These are phyloP conservation scores for Colletotrichum sp. DNA, from an alignment of 2,329 filamentous ascomycete genomes.

Conservation along the genomic window DNA sequence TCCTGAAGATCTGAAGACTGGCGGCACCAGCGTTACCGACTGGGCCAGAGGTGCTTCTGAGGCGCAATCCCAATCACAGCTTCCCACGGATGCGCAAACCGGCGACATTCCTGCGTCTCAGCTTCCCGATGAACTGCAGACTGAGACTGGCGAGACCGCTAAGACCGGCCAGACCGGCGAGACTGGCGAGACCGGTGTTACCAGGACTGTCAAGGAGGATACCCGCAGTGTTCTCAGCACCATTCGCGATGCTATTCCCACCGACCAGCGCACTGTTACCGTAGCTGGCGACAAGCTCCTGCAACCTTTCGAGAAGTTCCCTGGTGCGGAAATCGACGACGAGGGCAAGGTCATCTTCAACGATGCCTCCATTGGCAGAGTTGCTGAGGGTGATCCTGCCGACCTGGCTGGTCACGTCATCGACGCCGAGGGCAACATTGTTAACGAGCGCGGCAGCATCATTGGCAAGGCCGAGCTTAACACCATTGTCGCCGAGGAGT, in stretches of 20 bases:
- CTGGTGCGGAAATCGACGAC: slow-evolving; percentile 38
- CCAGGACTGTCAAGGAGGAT: slow-evolving; percentile 13
- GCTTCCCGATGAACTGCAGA: background rate
- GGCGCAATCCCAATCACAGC: background rate
- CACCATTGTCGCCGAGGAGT: slow-evolving; percentile 34
- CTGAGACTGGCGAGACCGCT: background rate
- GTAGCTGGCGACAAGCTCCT: slow-evolving; percentile 18
- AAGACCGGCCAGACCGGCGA: background rate
- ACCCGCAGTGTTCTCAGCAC: slow-evolving; percentile 11
- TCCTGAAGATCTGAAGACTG: background rate
- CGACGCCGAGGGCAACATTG: slow-evolving; percentile 39
- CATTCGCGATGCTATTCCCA: slow-evolving; percentile 6
- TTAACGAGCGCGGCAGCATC: slow-evolving; percentile 39
- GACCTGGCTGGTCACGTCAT: slow-evolving; percentile 39
- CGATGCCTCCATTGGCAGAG: slow-evolving; percentile 39
- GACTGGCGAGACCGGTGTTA: background rate
- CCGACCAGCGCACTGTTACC: slow-evolving; percentile 8
- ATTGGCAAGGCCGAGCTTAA: slow-evolving; percentile 37
- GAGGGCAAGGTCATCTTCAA: slow-evolving; percentile 41
- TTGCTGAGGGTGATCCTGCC: slow-evolving; percentile 39
- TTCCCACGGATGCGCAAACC: background rate
- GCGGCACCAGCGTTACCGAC: background rate
- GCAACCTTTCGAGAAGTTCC: slow-evolving; percentile 39
- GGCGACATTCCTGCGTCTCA: background rate
- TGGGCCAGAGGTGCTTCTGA: background rate